Evolutionary conservation across 805 yeast species (phyloP), one percentile per base, ranked within the genome.

Genomic region (Saccharomycopsis vini): DNA sequence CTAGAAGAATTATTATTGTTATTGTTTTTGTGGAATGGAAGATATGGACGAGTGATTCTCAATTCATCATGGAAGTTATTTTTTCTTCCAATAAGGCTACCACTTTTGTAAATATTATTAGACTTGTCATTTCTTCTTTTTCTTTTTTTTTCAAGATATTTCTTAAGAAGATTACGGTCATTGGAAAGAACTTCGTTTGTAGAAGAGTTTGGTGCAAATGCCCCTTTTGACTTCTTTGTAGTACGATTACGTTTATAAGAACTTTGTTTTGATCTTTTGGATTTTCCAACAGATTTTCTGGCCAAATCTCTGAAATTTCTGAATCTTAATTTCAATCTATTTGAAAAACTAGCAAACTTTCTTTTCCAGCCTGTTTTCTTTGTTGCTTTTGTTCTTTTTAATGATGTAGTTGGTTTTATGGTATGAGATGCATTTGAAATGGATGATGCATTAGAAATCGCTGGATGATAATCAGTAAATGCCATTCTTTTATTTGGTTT

Each of bases 121-220:
- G 34, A 16, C 12, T 19, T 18, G 22, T 21, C 13, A 5, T 24
- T 33, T 9, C 13, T 34, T 21, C 15, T 28, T 13, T n/a, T 28
- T 30, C 30, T 21, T 31, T 46, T 46, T 38, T 42, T 42, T 34
- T 46, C 49, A 16, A 30, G 38, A 19, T 46, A 46, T 26, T 46
- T 42, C 12, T 34, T 12, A 10, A 39, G 16, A 7, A 45, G 21
- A 3, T 24, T 31, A 20, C 31, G 15, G 22, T 46, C 46, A 18
- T 21, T 40, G 13, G 6, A 12, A 6, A 37, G 31, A 20, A 37
- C 15, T 10, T 20, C n/a, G n/a, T n/a, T n/a, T n/a, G n/a, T n/a
- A n/a, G n/a, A n/a, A n/a, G n/a, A n/a, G n/a, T n/a, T 15, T 26
- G 19, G 10, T 29, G 32, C 5, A 13, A 16, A 9, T 30, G 33